These are phyloP conservation scores for Harringtonia lauricola DNA, from an alignment of 2,329 filamentous ascomycete genomes.

Conservation along the genomic window DNA sequence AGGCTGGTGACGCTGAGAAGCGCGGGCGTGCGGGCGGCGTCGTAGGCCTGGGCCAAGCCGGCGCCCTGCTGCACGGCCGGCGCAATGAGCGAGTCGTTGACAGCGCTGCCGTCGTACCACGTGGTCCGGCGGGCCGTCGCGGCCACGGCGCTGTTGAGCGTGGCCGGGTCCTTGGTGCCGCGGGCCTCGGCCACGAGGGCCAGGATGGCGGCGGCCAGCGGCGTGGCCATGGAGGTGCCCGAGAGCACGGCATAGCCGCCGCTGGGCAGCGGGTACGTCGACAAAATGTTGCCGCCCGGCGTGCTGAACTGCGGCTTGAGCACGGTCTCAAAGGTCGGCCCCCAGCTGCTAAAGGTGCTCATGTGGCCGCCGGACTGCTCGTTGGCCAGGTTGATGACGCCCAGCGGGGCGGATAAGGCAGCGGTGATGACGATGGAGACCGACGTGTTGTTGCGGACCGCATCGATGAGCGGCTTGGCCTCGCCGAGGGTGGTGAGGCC, in stretches of 20 bases:
- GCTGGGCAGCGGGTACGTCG: constrained; percentile 32
- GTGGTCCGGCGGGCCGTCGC: constrained; percentile 31
- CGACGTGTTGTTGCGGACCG: constrained; percentile 29
- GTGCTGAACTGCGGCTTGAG: constrained; percentile 35
- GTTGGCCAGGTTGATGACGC: constrained; percentile 21
- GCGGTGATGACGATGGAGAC: constrained; percentile 33
- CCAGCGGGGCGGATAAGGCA: constrained; percentile 21
- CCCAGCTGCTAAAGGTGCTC: constrained; percentile 29
- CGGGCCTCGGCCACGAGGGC: constrained; percentile 41
- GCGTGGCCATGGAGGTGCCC: constrained; percentile 42
- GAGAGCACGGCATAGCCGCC: constrained; percentile 34
- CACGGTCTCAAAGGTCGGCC: constrained; percentile 32
- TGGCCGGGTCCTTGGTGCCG: constrained; percentile 36
- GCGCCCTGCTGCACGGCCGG: constrained; percentile 51
- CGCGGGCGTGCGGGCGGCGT: constrained; percentile 44
- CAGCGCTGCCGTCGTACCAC: constrained; percentile 32
- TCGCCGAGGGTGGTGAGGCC: constrained; percentile 29
- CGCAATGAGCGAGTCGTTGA: constrained; percentile 28
- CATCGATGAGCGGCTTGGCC: constrained; percentile 31
- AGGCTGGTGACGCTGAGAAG: constrained; percentile 43
- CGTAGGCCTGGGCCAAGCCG: constrained; percentile 48
- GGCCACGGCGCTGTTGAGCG: constrained; percentile 38
- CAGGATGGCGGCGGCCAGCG: constrained; percentile 31
- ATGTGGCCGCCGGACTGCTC: constrained; percentile 26
- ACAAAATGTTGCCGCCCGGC: constrained; percentile 37